A percentile compares a stretch with the other conserved stretches of the same genome.
phyloP scores from a whole-genome alignment of 192 early-diverging fungal species.

The Linnemannia hyalina region DNA sequence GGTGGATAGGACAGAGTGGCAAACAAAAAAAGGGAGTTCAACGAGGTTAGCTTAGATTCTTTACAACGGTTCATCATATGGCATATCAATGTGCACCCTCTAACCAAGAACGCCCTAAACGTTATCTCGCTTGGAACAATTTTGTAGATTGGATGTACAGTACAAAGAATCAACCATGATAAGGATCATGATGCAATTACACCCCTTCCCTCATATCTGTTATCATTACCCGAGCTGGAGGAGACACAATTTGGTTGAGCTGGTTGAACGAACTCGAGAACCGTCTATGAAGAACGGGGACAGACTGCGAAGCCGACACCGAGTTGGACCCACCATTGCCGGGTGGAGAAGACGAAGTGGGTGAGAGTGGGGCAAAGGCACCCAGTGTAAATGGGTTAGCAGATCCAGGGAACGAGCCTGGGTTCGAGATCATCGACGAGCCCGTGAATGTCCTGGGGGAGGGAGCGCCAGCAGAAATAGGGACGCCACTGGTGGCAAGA shows the following conservation, averaged over 20 bases:
- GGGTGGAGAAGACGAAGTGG: slow-evolving; percentile 13
- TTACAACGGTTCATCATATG: slow-evolving; percentile 6
- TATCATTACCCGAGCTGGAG: slow-evolving; percentile 50
- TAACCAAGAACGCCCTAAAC: not conserved
- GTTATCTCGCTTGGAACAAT: not conserved
- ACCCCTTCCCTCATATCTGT: not conserved
- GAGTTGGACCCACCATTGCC: not conserved
- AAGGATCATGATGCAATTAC: slow-evolving; percentile 3
- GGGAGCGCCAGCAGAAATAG: not conserved
- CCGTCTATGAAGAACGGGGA: slow-evolving; percentile 39
- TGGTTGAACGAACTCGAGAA: slow-evolving; percentile 54
- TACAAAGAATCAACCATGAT: not conserved
- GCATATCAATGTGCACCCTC: not conserved
- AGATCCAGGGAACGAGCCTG: slow-evolving; percentile 16
- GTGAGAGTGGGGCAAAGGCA: slow-evolving; percentile 8
- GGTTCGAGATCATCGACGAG: slow-evolving; percentile 44
- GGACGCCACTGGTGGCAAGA: not conserved
- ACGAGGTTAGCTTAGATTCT: not conserved
- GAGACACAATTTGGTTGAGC: slow-evolving; percentile 42
- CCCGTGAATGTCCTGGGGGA: slow-evolving; percentile 43
- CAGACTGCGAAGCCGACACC: slow-evolving; percentile 10
- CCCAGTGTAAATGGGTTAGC: not conserved
- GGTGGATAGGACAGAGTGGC: not conserved
- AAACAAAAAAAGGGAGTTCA: not conserved
- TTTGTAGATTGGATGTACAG: not conserved